Conservation (phyloP, 2,329 filamentous ascomycete genomes). For the Lachnellula occidentalis region DNA sequence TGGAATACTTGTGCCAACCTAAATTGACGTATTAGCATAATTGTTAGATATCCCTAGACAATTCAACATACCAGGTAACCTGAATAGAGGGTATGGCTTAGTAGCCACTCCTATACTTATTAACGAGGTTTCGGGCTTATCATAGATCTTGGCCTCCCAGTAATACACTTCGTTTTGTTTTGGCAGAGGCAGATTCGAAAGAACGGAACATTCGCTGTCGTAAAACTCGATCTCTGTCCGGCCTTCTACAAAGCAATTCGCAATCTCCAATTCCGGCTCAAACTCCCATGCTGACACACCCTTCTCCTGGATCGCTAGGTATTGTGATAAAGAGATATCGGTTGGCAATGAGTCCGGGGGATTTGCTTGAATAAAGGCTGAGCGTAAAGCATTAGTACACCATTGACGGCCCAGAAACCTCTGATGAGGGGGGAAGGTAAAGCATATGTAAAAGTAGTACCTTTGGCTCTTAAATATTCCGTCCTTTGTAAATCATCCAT, state of each 20-base stretch:
- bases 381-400: slow-evolving; percentile 6
- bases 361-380: slow-evolving; percentile 90
- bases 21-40: slow-evolving; percentile 11
- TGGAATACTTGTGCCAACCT: slow-evolving; percentile 90
- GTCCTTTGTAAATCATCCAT: slow-evolving; percentile 92
- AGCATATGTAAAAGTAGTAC: slow-evolving; percentile 43
- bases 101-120: slow-evolving; percentile 92
- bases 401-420: neutral
- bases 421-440: neutral
- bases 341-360: slow-evolving; percentile 93
- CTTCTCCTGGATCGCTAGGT: slow-evolving; percentile 97
- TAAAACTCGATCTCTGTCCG: slow-evolving; percentile 99
- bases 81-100: slow-evolving; percentile 93
- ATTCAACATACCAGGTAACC: slow-evolving; percentile 70
- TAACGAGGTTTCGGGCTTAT: slow-evolving; percentile 84
- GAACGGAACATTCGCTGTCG: slow-evolving; percentile 90
- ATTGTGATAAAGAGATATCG: slow-evolving; percentile 95
- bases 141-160: slow-evolving; percentile 98
- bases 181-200: slow-evolving; percentile 77
- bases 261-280: slow-evolving; percentile 96
- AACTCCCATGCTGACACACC: slow-evolving; percentile 99
- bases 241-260: slow-evolving; percentile 96
- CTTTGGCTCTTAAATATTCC: slow-evolving; percentile 93
- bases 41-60: neutral
- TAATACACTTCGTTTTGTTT: slow-evolving; percentile 99